A percentile compares a stretch with the other conserved stretches of the same genome.
phyloP scores from a whole-genome alignment of 345 rosid species.

The Lepidium sativum region DNA sequence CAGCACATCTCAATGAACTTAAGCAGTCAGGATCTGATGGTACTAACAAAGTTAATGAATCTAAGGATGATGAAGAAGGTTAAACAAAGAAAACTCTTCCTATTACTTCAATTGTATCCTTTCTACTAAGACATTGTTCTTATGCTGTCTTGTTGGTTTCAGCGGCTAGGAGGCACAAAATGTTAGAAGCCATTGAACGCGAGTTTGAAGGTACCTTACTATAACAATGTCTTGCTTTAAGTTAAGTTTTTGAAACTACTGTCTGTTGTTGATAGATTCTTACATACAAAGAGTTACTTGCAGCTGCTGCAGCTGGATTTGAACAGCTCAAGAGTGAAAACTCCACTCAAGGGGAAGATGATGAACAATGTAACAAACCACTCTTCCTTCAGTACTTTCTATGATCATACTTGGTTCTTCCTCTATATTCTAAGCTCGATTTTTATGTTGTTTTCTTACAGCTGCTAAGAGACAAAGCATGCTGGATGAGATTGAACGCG shows the following conservation, averaged over 20 bases:
- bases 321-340: constrained; percentile 15
- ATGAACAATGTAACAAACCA: constrained; percentile 9
- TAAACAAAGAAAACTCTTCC: not conserved
- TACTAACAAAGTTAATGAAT: constrained; percentile 17
- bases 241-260: not conserved
- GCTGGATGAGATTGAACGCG: constrained; percentile 28
- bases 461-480: constrained; percentile 24
- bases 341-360: constrained; percentile 19
- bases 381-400: not conserved
- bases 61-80: constrained; percentile 17
- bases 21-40: constrained; percentile 15
- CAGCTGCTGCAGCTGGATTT: constrained; percentile 25
- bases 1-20: constrained; percentile 17
- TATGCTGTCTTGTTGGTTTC: not conserved
- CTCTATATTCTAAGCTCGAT: not conserved
- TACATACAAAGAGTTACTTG: constrained; percentile 17
- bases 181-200: constrained; percentile 21
- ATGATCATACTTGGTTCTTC: not conserved
- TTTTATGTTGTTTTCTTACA: not conserved
- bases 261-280: not conserved
- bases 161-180: constrained; percentile 15
- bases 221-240: not conserved
- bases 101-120: not conserved
- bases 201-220: constrained; percentile 22
- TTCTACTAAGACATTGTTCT: not conserved